These are phyloP conservation scores for Planoprotostelium fungivorum DNA, from an alignment of 78 protist species.

Conservation along the genomic window DNA sequence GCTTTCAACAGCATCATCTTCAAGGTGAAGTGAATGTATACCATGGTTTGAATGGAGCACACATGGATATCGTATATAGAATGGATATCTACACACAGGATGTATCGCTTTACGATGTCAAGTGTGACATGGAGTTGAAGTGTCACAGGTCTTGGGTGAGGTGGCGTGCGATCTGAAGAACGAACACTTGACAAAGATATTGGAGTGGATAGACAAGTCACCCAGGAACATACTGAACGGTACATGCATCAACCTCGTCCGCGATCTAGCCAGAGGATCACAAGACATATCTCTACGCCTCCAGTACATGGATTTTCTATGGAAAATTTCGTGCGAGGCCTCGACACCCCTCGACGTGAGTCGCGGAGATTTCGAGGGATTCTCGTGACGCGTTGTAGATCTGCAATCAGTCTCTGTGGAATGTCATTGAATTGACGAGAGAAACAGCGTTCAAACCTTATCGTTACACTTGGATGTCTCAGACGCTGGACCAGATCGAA, in stretches of 20 bases:
- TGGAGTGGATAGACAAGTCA: neutral
- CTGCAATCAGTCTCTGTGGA: neutral
- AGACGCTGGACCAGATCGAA: neutral
- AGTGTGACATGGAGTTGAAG: neutral
- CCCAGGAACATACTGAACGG: no score
- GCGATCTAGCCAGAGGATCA: neutral
- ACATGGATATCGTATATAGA: no score
- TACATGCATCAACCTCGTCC: neutral
- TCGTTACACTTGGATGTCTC: neutral
- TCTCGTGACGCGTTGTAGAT: slow-evolving; percentile 1
- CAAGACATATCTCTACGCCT: neutral
- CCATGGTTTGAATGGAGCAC: neutral
- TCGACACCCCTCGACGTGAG: neutral
- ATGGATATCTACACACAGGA: no score
- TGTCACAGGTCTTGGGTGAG: neutral
- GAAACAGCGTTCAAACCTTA: neutral
- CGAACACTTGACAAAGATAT: neutral
- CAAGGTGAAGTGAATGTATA: neutral
- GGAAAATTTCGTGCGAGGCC: neutral
- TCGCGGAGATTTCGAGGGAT: neutral
- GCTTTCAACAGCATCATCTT: neutral
- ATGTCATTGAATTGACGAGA: neutral
- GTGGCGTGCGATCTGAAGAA: neutral
- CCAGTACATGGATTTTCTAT: neutral
- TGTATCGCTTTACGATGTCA: no score